Evolutionary conservation across 805 yeast species (phyloP), one percentile per base, ranked within the genome.

Genomic region (Lipomyces lipofer): DNA sequence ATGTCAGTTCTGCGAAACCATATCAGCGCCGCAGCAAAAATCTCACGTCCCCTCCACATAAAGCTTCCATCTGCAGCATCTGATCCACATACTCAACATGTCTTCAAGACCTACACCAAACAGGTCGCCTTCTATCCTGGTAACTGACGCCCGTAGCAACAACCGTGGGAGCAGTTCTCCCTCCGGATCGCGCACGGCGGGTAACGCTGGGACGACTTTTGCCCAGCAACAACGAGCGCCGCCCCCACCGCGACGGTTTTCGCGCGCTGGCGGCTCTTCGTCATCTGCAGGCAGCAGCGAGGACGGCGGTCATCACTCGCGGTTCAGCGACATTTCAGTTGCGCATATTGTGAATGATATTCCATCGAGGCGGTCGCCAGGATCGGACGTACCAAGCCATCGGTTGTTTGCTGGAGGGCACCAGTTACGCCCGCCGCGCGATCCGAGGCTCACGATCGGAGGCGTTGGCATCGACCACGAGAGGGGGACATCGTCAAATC

Each of bases 91-190:
- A n/a, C n/a, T n/a, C n/a, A n/a, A n/a, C n/a, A n/a, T n/a, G n/a
- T n/a, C 43, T 21, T 24, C 13, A 36, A 24, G 32, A 28, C 33
- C 54, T 22, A n/a, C 27, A 17, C 53, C 53, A 0, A 54, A 56
- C 25, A 38, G 97, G 64, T 88, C 97, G 28, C 97, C 98, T 9
- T 88, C 96, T 1, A 91, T 91, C 66, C 76, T 91, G 53, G 98
- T 91, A 35, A 92, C 98, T 0, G 98, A 91, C 71, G 82, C 88
- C 2, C 76, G 98, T 56, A 78, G 82, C 50, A 28, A 33, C 24
- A 30, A 47, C 6, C 10, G 38, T 9, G 17, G 47, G 10, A 4
- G 39, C 22, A n/a, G 45, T 13, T 73, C 73, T 54, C 75, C 71
- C 51, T 70, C 74, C 21, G 75, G 76, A 58, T 54, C 58, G 43